phyloP scores from a whole-genome alignment of 306 rosid genomes.

The Rubus idaeus region DNA sequence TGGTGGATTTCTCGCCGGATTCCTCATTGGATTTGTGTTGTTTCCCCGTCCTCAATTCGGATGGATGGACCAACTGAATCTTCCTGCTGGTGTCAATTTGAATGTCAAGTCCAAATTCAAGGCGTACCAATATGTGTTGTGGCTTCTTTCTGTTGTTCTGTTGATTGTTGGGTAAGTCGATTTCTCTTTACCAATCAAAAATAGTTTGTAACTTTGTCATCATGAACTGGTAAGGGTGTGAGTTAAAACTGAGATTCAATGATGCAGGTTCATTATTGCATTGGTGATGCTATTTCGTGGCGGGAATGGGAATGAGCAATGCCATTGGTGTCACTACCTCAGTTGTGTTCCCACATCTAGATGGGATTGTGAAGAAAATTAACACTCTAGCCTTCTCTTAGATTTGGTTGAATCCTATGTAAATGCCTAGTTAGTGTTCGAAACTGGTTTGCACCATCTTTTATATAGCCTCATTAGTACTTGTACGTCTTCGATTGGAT shows the following conservation, averaged over 20 bases:
- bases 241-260: background rate
- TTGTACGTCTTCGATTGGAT: background rate
- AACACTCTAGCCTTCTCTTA: conserved; percentile 3
- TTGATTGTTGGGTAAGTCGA: conserved; percentile 60
- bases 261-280: conserved; percentile 52
- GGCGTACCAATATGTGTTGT: conserved; percentile 65
- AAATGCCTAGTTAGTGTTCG: background rate
- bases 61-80: conserved; percentile 53
- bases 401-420: background rate
- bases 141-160: conserved; percentile 54
- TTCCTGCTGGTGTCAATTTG: conserved; percentile 38
- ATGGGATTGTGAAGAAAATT: conserved; percentile 56
- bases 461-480: background rate
- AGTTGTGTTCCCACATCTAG: conserved; percentile 68
- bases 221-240: background rate
- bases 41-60: conserved; percentile 74
- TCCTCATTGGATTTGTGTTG: conserved; percentile 73
- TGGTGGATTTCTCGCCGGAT: conserved; percentile 75
- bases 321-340: conserved; percentile 78
- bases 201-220: background rate
- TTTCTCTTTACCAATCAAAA: background rate
- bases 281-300: conserved; percentile 63
- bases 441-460: background rate
- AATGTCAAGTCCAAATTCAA: conserved; percentile 63
- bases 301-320: conserved; percentile 57